Base-by-base conservation (phyloP, 257 asterid genomes). In the Osmanthus fragrans region DNA sequence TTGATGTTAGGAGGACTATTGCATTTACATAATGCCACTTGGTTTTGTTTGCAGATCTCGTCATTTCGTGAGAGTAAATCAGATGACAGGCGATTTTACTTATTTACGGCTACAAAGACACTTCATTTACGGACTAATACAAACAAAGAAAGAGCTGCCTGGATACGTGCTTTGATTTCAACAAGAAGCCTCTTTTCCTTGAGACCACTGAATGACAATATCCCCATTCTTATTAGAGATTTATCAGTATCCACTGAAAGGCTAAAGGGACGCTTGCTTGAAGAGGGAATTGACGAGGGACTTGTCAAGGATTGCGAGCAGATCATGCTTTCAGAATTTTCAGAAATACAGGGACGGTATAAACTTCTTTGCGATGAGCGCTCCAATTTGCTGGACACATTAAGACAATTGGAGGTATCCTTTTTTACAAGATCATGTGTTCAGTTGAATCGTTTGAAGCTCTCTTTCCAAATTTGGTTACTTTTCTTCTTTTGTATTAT, bases 61-160 rank as follows among this genome's bases (percentile, higher is more conserved):
- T 92, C 97, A 49, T 94, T 91, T 80, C 96, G 97, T 32, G 99
- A 94, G 87, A 94, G 99, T 87, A 91, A 81, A 80, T 90, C 99
- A 8, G 99, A 94, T 72, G 94, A 89, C 37, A 81, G 90, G 87
- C 87, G 97, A 66, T 92, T 94, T 78, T 94, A 94, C 92, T 89
- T 94, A 87, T 92, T 92, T 82, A 94, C 98, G 37, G 89, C 97
- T 32, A 91, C 99, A 63, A 92, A 94, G 77, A 91, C 98, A 15
- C 98, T 94, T 89, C 99, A 94, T 84, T 84, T 94, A 36, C 83
- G 97, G 88, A 92, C 97, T 42, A 86, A 87, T 79, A 86, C 94
- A 13, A 88, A 82, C 80, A 90, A 85, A 83, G 97, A 92, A 82
- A 88, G 97, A 84, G 90, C 74, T 72, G 96, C 92, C 36, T 94